Evolutionary conservation across 2,329 filamentous ascomycete species (phyloP), one percentile per base, ranked within the genome.

Genomic region (Hypomyces rosellus): DNA sequence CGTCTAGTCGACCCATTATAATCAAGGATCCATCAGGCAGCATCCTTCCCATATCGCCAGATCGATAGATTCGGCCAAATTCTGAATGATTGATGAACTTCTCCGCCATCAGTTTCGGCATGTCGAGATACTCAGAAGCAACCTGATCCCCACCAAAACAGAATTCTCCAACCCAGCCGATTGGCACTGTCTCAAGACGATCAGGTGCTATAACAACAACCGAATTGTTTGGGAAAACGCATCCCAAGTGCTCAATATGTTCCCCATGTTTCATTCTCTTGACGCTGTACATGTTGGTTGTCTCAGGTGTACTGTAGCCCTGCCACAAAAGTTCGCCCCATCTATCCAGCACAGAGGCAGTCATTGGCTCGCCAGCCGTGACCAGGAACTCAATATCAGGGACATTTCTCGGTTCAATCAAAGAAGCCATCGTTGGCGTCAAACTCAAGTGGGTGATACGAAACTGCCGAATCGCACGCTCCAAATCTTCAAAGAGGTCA

Each of bases 81-180:
- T 63, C 54, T 0, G 83, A 75, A 60, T 95, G 86, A 1, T 81
- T 56, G 44, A 92, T 74, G 52, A 95, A 88, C 58, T 84, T 89
- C 12, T 75, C 68, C 0, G 71, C 65, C 1, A 85, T 89, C 38
- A 88, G 67, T 3, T 77, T 74, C 0, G 80, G 75, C 65, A 78
- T 74, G 51, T 85, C 81, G 25, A 93, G 73, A 60, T 92, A 95
- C 1, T 88, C 89, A 37, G 77, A 74, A 39, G 82, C 84, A 5
- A 96, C 81, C 67, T 96, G 90, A 45, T 88, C 81, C 11, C 90
- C 91, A 13, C 89, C 89, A 64, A 95, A 93, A 61, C 88, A 95
- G 6, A 95, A 74, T 64, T 96, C 90, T 11, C 91, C 91, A 14
- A 89, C 72, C 55, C 81, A 86, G 3, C 89, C 89, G 6, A 79